A percentile compares a stretch with the other conserved stretches of the same genome.
These are phyloP conservation scores for Astragalus glycyphyllos DNA, from an alignment of 306 rosid species.

Conservation along the genomic window DNA sequence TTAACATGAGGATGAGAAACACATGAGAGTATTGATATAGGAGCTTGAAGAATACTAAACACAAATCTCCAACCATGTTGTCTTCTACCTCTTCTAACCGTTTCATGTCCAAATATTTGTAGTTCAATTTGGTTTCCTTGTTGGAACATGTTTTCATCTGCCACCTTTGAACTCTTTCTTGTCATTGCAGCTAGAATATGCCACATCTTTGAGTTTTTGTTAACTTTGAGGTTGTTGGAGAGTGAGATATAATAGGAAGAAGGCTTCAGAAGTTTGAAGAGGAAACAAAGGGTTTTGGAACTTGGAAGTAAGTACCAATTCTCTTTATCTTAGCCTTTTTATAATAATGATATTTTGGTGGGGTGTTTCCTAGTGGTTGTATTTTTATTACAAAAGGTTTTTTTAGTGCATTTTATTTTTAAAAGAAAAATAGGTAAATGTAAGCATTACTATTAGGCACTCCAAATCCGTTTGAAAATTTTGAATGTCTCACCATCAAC, in stretches of 20 bases:
- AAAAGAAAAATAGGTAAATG: too few relatives aligned
- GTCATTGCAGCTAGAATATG: conserved; percentile 50
- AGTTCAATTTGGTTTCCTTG: conserved; percentile 50
- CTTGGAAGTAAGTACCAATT: conserved; percentile 26
- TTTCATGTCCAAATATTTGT: conserved; percentile 44
- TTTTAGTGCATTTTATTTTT: too few relatives aligned
- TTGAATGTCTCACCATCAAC: too few relatives aligned
- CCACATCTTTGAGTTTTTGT: conserved; percentile 43
- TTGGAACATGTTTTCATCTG: conserved; percentile 84
- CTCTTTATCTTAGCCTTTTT: too few relatives aligned
- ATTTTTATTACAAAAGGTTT: too few relatives aligned
- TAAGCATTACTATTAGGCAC: too few relatives aligned
- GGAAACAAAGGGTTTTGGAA: conserved; percentile 40
- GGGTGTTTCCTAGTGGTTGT: too few relatives aligned
- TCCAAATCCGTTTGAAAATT: too few relatives aligned
- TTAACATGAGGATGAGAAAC: conserved; percentile 68
- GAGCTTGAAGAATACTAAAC: conserved; percentile 60
- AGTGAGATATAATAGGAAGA: neutral
- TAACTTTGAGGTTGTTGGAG: neutral
- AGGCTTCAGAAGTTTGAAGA: conserved; percentile 14
- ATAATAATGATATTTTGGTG: too few relatives aligned
- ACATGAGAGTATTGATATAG: conserved; percentile 76
- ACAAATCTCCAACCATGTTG: conserved; percentile 57
- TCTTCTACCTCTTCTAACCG: conserved; percentile 36
- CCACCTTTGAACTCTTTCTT: conserved; percentile 77